These are phyloP conservation scores for Ogataea paraovalis DNA, from an alignment of 805 yeast species.

Conservation along the genomic window DNA sequence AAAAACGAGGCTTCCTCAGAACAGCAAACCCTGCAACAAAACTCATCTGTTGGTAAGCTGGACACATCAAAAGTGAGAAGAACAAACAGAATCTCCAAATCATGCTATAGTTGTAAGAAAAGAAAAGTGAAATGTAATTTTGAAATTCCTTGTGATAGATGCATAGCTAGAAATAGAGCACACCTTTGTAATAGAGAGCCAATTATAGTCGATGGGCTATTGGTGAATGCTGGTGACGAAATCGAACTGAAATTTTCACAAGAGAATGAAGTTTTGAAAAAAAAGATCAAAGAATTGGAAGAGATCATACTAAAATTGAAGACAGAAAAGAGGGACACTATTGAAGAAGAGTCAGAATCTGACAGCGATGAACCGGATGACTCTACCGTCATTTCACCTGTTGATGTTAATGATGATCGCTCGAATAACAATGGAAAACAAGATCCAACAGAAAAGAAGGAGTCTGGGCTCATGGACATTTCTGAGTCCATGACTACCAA, in stretches of 20 bases:
- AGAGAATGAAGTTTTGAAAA: constrained; percentile 28
- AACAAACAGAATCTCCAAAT: constrained; percentile 35
- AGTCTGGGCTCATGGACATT: background rate
- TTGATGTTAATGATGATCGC: background rate
- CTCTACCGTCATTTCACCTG: background rate
- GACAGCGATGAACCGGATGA: background rate
- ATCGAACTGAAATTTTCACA: constrained; percentile 22
- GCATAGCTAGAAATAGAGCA: constrained; percentile 32
- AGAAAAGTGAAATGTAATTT: constrained; percentile 49
- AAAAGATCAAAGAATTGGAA: constrained; percentile 25
- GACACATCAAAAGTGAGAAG: constrained; percentile 21
- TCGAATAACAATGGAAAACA: no score
- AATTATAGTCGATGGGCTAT: constrained; percentile 31
- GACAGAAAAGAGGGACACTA: background rate
- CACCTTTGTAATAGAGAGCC: constrained; percentile 33
- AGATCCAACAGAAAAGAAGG: background rate
- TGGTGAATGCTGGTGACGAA: constrained; percentile 24
- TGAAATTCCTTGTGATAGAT: constrained; percentile 42
- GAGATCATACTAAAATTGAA: constrained; percentile 16
- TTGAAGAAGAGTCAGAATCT: background rate
- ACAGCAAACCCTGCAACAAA: background rate
- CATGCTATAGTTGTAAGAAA: constrained; percentile 43
- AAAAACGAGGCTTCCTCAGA: no score
- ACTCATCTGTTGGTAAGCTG: background rate
- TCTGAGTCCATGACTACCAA: background rate